Evolutionary conservation across 768 basidiomycete genomes (phyloP).

Genomic region (Tulasnella sp.): DNA sequence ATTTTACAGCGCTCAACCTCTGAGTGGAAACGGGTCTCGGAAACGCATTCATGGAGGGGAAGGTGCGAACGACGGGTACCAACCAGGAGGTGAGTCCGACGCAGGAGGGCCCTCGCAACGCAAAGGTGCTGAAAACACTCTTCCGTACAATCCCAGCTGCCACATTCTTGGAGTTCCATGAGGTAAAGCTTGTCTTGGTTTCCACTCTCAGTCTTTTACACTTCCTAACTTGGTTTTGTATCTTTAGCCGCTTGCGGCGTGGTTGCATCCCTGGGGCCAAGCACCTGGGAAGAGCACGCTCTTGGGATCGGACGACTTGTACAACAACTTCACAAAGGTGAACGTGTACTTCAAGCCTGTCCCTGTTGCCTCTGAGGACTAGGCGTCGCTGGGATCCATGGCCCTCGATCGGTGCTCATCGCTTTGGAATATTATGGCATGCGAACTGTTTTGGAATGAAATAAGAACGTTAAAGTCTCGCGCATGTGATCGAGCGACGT

Average conservation of each 20-base stretch:
- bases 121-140: no score
- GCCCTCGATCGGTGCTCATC: no score
- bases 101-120: not conserved
- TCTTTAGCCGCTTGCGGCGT: conserved; percentile 47
- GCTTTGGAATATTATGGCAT: no score
- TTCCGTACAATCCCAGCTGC: no score
- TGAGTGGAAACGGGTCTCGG: conserved; percentile 42
- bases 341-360: conserved; percentile 10
- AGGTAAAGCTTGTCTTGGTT: conserved; percentile 30
- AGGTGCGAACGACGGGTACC: conserved; percentile 50
- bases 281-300: conserved; percentile 43
- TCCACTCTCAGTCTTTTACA: not conserved
- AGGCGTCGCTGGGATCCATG: no score
- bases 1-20: conserved; percentile 57
- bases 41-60: conserved; percentile 70
- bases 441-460: no score
- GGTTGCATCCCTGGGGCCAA: conserved; percentile 34
- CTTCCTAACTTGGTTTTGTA: not conserved
- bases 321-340: conserved; percentile 43
- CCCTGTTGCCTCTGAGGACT: no score
- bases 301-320: conserved; percentile 58
- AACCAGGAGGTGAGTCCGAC: conserved; percentile 37
- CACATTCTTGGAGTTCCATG: conserved; percentile 60
- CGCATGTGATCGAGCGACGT: no score
- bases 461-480: no score